Conservation (phyloP, 1,284 basidiomycete genomes). For the Microbotryomycetes sp. region DNA sequence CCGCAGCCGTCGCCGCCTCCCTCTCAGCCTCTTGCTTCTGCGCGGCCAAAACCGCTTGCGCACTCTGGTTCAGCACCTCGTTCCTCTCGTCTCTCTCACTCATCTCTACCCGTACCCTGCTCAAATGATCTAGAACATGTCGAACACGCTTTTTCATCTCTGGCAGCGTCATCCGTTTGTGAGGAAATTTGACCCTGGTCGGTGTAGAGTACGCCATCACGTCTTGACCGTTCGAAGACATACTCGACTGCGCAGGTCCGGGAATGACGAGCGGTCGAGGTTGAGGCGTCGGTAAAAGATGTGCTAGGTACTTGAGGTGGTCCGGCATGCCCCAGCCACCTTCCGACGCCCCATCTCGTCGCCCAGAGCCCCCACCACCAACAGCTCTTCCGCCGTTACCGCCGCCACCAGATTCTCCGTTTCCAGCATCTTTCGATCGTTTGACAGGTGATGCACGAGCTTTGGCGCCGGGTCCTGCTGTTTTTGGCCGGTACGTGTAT, state of each 20-base stretch:
- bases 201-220: conserved; percentile 46
- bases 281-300: conserved; percentile 66
- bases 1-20: conserved; percentile 51
- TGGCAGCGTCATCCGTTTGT: conserved; percentile 83
- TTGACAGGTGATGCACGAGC: conserved; percentile 15
- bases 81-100: conserved; percentile 40
- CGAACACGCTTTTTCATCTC: conserved; percentile 97
- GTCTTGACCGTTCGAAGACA: neutral
- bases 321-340: conserved; percentile 82
- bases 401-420: conserved; percentile 1
- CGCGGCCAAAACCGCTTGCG: conserved; percentile 47
- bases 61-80: conserved; percentile 56
- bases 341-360: conserved; percentile 7
- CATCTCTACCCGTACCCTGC: conserved; percentile 42
- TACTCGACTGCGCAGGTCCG: conserved; percentile 7
- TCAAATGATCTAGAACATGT: conserved; percentile 79
- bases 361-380: neutral
- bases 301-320: conserved; percentile 79
- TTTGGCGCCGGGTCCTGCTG: conserved; percentile 23
- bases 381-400: neutral
- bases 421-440: conserved; percentile 5
- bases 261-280: conserved; percentile 71
- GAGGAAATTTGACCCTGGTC: conserved; percentile 88
- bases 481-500: conserved; percentile 52
- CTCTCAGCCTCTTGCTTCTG: conserved; percentile 62